A percentile compares a stretch with the other conserved stretches of the same genome.
phyloP scores from a whole-genome alignment of 2,329 filamentous ascomycete species.

The Penicillium sp. region DNA sequence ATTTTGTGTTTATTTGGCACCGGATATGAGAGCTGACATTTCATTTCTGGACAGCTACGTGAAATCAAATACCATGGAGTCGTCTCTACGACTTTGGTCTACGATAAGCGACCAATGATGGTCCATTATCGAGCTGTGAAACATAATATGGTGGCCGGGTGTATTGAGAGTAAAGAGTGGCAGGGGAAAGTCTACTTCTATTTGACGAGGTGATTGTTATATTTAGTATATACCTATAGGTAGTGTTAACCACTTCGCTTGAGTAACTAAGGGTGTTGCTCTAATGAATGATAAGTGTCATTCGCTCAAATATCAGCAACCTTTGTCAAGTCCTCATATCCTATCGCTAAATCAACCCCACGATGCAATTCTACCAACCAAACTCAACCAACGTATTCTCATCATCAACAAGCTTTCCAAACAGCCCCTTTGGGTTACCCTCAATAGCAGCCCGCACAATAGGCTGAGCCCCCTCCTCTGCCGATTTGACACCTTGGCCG shows the following conservation, averaged over 20 bases:
- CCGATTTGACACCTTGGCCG: not conserved
- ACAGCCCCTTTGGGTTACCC: not conserved
- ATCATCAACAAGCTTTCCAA: not conserved
- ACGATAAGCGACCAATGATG: conserved; percentile 16
- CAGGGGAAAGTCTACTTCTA: conserved; percentile 18
- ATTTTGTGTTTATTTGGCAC: not conserved
- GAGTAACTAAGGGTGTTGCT: not conserved
- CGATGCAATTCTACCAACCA: not conserved
- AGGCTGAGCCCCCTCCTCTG: not conserved
- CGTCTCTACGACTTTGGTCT: conserved; percentile 17
- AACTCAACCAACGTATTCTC: not conserved
- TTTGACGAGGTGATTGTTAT: conserved; percentile 4
- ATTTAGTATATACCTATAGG: not conserved
- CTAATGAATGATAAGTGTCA: not conserved
- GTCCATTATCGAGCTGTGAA: conserved; percentile 18
- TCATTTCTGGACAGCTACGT: conserved; percentile 5
- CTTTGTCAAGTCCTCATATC: not conserved
- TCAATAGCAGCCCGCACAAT: not conserved
- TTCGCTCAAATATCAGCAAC: not conserved
- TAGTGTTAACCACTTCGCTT: not conserved
- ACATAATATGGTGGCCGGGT: conserved; percentile 13
- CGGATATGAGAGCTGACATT: not conserved
- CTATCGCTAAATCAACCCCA: not conserved
- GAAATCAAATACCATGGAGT: conserved; percentile 18
- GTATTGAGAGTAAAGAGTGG: conserved; percentile 19